Conservation (phyloP, 164 flowering plant species). For the Berberis vulgaris region DNA sequence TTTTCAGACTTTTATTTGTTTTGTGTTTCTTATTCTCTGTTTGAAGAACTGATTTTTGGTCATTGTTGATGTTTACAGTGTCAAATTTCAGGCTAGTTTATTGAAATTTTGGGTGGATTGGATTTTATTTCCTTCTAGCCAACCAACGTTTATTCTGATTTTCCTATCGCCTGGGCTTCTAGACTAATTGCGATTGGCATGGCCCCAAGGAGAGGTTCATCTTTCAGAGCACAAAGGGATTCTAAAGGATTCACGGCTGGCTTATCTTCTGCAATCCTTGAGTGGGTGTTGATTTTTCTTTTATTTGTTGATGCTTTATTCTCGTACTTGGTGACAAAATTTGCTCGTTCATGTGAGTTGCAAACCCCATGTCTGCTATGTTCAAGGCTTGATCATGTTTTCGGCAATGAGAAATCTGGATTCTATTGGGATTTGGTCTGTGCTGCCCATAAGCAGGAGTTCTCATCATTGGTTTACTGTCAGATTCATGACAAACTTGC, state of each 20-base stretch:
- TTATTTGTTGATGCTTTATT: conserved; percentile 36
- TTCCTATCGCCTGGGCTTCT: not conserved
- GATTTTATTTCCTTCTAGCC: conserved; percentile 5
- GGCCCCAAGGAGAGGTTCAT: conserved; percentile 28
- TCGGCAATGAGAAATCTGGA: conserved; percentile 29
- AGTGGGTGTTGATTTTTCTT: conserved; percentile 49
- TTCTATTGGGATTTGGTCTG: conserved; percentile 34
- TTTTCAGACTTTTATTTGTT: no score
- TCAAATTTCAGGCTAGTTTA: not conserved
- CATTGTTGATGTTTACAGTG: conserved; percentile 1
- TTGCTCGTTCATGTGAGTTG: conserved; percentile 37
- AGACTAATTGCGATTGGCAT: conserved; percentile 12
- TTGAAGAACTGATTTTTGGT: not conserved
- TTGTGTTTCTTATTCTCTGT: no score
- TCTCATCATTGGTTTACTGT: conserved; percentile 51
- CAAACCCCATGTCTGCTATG: conserved; percentile 48
- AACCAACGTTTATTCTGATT: not conserved
- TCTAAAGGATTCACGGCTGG: conserved; percentile 19
- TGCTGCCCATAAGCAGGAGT: conserved; percentile 38
- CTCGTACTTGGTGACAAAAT: conserved; percentile 32
- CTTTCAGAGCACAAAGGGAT: conserved; percentile 17
- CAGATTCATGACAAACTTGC: conserved; percentile 46
- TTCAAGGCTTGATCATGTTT: conserved; percentile 39
- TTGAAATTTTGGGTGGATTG: conserved; percentile 3
- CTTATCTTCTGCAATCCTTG: conserved; percentile 39